A percentile compares a stretch with the other conserved stretches of the same genome.
Conservation (phyloP, 2,329 filamentous ascomycete genomes). For the Ceratocystis diversiconidia region DNA sequence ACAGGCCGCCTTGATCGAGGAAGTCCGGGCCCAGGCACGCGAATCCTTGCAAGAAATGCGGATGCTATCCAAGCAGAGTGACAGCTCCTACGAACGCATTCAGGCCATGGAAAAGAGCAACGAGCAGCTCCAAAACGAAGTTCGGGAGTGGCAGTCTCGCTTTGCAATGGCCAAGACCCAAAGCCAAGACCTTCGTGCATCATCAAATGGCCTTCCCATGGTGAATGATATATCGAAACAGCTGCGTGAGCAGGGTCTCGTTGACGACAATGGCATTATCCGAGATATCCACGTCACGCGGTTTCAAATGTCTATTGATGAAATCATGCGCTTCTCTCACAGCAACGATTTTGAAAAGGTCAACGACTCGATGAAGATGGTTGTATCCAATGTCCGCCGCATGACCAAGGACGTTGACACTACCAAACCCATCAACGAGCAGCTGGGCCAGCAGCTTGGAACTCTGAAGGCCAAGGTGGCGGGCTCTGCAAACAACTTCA, state of each 20-base stretch:
- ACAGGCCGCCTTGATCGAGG: constrained; percentile 71
- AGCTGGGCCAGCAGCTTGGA: constrained; percentile 41
- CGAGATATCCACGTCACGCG: constrained; percentile 88
- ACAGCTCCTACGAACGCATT: constrained; percentile 66
- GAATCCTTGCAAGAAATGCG: constrained; percentile 83
- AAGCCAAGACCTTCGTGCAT: constrained; percentile 63
- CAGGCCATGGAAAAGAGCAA: constrained; percentile 63
- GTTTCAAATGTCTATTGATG: constrained; percentile 89
- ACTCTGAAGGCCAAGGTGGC: constrained; percentile 73
- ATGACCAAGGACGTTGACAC: constrained; percentile 71
- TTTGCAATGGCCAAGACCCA: constrained; percentile 84
- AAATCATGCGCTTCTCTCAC: constrained; percentile 66
- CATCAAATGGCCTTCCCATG: constrained; percentile 58
- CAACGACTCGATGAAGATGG: constrained; percentile 73
- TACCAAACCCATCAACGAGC: constrained; percentile 38
- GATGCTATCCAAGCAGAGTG: constrained; percentile 64
- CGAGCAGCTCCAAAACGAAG: constrained; percentile 62
- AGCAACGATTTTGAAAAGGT: constrained; percentile 58
- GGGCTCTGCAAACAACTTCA: constrained; percentile 88
- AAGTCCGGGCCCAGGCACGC: constrained; percentile 72
- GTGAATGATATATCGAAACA: constrained; percentile 57
- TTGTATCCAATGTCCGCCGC: constrained; percentile 66
- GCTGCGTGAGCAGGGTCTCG: constrained; percentile 51
- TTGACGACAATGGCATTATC: constrained; percentile 59
- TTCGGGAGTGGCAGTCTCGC: constrained; percentile 78